Conservation (phyloP, 1,284 basidiomycete species). For the Cryptococcus hybrid region DNA sequence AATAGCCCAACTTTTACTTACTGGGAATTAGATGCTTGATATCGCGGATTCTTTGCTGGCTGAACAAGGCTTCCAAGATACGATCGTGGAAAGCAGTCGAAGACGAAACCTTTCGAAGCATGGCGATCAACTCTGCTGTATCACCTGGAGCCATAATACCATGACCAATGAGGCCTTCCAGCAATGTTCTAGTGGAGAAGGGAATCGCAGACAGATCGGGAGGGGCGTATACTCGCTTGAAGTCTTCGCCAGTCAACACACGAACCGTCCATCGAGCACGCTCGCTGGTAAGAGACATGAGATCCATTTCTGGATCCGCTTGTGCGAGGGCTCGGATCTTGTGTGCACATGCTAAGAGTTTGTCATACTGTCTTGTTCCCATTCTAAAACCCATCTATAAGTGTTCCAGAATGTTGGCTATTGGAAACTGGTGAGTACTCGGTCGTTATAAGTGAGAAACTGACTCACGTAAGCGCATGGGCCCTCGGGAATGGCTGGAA, state of each 20-base stretch:
- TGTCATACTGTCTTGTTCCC: slow-evolving; percentile 4
- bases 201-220: slow-evolving; percentile 25
- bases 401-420: slow-evolving; percentile 44
- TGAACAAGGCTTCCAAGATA: slow-evolving; percentile 42
- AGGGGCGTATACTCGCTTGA: slow-evolving; percentile 12
- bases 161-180: slow-evolving; percentile 47
- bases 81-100: slow-evolving; percentile 28
- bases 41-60: slow-evolving; percentile 39
- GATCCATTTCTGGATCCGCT: slow-evolving; percentile 31
- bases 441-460: not conserved
- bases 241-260: slow-evolving; percentile 8
- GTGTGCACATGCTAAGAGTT: slow-evolving; percentile 18
- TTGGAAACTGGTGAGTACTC: not conserved
- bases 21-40: slow-evolving; percentile 23
- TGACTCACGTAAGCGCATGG: slow-evolving; percentile 30
- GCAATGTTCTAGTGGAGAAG: slow-evolving; percentile 38
- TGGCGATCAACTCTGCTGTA: slow-evolving; percentile 15
- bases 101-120: slow-evolving; percentile 20
- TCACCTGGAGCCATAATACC: slow-evolving; percentile 39
- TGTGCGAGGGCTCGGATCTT: slow-evolving; percentile 25
- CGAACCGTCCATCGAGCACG: not conserved
- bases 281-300: slow-evolving; percentile 21
- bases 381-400: slow-evolving; percentile 37
- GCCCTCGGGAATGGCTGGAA: slow-evolving; percentile 36
- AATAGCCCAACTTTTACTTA: slow-evolving; percentile 7